Evolutionary conservation across 371 early-diverging fungal genomes (phyloP).

Genomic region (Zopfochytrium polystomum): DNA sequence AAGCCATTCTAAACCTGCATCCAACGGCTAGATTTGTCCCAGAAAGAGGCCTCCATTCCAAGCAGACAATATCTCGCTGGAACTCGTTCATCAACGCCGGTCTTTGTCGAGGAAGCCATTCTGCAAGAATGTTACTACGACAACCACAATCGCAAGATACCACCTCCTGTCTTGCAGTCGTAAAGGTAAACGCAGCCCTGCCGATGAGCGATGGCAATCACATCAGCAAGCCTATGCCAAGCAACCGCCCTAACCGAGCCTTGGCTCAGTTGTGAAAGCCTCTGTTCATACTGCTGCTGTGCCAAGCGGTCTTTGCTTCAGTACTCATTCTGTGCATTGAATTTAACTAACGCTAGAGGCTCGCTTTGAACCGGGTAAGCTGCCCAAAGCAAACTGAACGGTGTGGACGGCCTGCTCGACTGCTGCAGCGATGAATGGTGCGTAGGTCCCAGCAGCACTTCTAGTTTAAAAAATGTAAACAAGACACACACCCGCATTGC

Average conservation of each 20-base stretch:
- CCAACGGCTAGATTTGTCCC: conserved; percentile 55
- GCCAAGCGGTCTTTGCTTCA: no score
- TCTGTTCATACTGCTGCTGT: no score
- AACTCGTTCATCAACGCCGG: conserved; percentile 41
- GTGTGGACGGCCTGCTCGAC: no score
- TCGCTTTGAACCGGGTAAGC: no score
- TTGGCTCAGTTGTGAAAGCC: no score
- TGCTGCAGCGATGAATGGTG: no score
- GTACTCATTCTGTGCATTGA: no score
- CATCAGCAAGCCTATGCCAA: conserved; percentile 56
- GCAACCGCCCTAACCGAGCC: conserved; percentile 39
- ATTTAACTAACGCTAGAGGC: no score
- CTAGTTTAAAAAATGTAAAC: no score
- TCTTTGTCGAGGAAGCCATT: conserved; percentile 10
- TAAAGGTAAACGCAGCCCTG: conserved; percentile 53
- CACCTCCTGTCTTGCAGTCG: conserved; percentile 34
- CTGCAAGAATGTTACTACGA: background rate
- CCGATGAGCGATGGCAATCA: conserved; percentile 51
- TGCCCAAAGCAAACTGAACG: no score
- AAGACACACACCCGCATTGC: no score
- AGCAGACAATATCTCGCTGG: conserved; percentile 51
- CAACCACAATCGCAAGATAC: background rate
- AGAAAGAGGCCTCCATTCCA: conserved; percentile 55
- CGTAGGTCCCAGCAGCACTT: no score
- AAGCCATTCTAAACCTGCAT: conserved; percentile 37